Base-by-base conservation (phyloP, 1,284 basidiomycete species). In the Tranzscheliella williamsii region DNA sequence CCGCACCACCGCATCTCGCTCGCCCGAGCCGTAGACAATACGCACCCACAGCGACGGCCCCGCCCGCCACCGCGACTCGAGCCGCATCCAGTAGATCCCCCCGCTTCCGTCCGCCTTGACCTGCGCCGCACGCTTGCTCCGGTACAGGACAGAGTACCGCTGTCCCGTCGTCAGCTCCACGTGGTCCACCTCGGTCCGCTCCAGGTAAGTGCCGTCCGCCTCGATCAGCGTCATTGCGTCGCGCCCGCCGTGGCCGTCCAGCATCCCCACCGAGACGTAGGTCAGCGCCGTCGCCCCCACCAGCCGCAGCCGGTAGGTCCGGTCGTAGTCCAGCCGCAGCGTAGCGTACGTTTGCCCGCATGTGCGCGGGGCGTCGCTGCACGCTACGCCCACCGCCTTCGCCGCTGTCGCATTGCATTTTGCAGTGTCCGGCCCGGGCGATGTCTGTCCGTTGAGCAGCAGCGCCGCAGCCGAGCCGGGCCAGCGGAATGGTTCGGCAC, bases 81-180 rank as follows among this genome's bases (percentile, higher is more conserved):
- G 30, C 9, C 64, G 40, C 42, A 67, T 45, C 51, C 60, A 65
- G 33, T 70, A 70, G 21, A 62, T 55, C 12, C 70, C 62, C 0
- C 33, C 35, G 20, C 16, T 26, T 0, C 34, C 48, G 42, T 72
- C 70, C 17, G 24, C 26, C 29, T 45, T 7, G 8, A 72, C 54
- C 17, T 68, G 23, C 2, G 22, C 18, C 4, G 26, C 8, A 2
- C 21, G 24, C 27, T 58, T 66, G 11, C 44, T 40, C 4, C 27
- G 33, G 21, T 62, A 46, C 11, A 73, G 48, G 12, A 41, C 49
- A 4, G 60, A 65, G 45, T 73, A 72, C 0, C 73, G 43, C 34
- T 75, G 72, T 5, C 73, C 73, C 0, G 63, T 31, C 0, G 51
- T 44, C 11, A 70, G 13, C 44, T 75, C 69, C 16, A 71, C 40